Conservation (phyloP, 805 yeast genomes). For the Myxozyma neglecta region DNA sequence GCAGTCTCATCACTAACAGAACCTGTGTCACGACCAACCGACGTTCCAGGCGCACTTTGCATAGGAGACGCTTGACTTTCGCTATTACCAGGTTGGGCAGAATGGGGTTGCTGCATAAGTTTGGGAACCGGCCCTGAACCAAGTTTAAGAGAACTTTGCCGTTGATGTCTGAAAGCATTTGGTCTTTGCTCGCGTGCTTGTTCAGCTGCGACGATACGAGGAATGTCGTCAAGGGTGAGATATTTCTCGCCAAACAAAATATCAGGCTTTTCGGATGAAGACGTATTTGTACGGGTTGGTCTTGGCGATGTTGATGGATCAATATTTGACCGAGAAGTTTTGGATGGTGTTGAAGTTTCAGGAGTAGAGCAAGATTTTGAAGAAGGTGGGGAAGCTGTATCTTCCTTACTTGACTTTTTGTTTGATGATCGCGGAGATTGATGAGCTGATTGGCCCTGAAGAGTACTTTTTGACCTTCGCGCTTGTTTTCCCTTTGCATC, state of each 20-base stretch:
- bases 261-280: constrained; percentile 15
- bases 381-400: background rate
- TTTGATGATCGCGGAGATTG: background rate
- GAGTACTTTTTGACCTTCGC: constrained; percentile 51
- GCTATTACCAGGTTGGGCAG: background rate
- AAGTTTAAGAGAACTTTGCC: constrained; percentile 14
- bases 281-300: background rate
- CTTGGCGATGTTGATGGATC: background rate
- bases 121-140: constrained; percentile 21
- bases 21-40: background rate
- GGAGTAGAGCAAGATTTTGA: background rate
- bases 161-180: constrained; percentile 73
- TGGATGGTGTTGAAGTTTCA: background rate
- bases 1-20: background rate
- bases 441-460: constrained; percentile 41
- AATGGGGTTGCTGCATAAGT: constrained; percentile 11
- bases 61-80: background rate
- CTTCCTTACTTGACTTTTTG: no score
- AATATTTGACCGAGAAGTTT: no score
- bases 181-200: constrained; percentile 93
- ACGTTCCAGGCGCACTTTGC: background rate
- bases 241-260: constrained; percentile 57
- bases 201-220: constrained; percentile 94
- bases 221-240: constrained; percentile 91
- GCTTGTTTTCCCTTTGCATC: constrained; percentile 54